Evolutionary conservation across 2,329 filamentous ascomycete species (phyloP), one percentile per base, ranked within the genome.

Genomic region (Neonectria faginata): DNA sequence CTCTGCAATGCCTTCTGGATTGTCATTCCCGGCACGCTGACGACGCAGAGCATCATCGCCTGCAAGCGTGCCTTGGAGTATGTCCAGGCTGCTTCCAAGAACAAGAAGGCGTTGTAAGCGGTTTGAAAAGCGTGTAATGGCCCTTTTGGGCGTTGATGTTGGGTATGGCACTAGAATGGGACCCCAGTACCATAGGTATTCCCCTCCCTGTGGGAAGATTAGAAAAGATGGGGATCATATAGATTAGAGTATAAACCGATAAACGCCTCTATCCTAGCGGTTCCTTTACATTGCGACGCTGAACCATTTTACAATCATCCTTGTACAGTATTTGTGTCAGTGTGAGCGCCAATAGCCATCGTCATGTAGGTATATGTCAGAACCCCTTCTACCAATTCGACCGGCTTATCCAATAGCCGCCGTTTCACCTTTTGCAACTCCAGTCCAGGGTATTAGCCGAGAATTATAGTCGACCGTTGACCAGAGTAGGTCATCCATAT

Each of bases 1-100:
- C 73, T 84, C 16, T 79, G 84, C 69, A 87, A 88, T 68, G 78
- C 78, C 0, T 82, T 86, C 64, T 88, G 85, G 86, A 81, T 88
- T 42, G 76, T 85, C 18, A 80, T 87, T 33, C 85, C 85, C 0
- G 53, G 70, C 3, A 70, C 65, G 5, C 64, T 81, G 44, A 64
- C 83, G 39, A 20, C 69, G 1, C 62, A 70, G 27, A 80, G 79
- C 44, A 69, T 74, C 1, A 60, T 41, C 25, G 72, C 70, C 42
- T 74, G 69, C 0, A 69, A 66, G 12, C 60, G 62, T 2, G 77
- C 70, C 0, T 78, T 80, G 64, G 73, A 65, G 0, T 69, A 66
- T 67, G 62, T 75, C 1, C 72, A 78, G 58, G 70, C 66, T 18
- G 55, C 60, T 29, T 67, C 73, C 42, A 67, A 62, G 42, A 45